Evolutionary conservation across 2,329 filamentous ascomycete species (phyloP), one percentile per base, ranked within the genome.

Genomic region (Xylariaceae sp.): DNA sequence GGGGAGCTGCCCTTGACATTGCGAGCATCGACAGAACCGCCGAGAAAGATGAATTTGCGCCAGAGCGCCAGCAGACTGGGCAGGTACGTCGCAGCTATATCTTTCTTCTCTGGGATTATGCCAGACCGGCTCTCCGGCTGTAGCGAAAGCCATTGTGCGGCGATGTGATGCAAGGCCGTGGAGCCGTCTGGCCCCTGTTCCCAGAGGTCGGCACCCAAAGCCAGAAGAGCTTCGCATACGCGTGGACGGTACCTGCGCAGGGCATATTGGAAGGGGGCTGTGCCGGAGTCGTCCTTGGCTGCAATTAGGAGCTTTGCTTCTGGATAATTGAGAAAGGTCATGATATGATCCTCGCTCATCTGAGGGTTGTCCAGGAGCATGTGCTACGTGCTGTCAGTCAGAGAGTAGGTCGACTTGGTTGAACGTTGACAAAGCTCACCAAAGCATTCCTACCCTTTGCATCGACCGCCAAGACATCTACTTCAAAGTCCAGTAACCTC

Each of bases 91-190:
- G n/a, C n/a, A 3, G 35, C 9, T 7, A 18, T 7, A 3, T 18
- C 19, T 17, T 29, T 9, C 29, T 31, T 3, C 13, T 33, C 28
- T 4, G 16, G 7, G 18, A 33, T 39, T 13, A 30, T 28, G 9
- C 29, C 16, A 24, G 41, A 37, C 9, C 39, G 41, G 15, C 39
- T 33, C 18, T 54, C 44, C 16, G 29, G 28, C 30, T 39, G 22
- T 9, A 12, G 36, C 12, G 16, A 13, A 17, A 49, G 16, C 28
- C 45, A 45, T 37, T 51, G 50, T 19, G 38, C 31, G 16, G 55
- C 53, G 9, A 58, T 45, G 34, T 50, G 47, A 33, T 56, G 55
- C 6, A 54, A 41, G 3, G 47, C 44, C 12, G 49, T 54, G n/a
- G 33, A 37, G 11, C 54, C 54, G 34, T 44, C 40, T 19, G 49